These are phyloP conservation scores for Metschnikowia peoriensis DNA, from an alignment of 805 yeast species.

Conservation along the genomic window DNA sequence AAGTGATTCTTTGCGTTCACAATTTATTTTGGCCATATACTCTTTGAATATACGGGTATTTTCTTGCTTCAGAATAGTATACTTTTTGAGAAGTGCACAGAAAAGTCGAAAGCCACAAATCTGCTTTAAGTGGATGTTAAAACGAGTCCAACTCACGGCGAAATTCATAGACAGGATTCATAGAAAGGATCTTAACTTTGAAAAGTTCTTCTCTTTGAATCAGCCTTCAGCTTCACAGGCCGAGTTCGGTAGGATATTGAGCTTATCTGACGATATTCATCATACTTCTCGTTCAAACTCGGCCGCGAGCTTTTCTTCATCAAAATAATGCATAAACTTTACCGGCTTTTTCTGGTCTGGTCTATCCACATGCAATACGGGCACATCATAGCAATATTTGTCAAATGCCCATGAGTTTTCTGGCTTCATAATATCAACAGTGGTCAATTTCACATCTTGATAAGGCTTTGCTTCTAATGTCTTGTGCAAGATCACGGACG, in stretches of 20 bases:
- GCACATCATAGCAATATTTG: conserved; percentile 72
- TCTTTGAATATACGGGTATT: background rate
- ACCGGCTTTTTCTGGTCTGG: conserved; percentile 44
- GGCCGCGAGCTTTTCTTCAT: conserved; percentile 51
- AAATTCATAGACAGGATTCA: too few species aligned
- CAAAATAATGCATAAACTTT: conserved; percentile 67
- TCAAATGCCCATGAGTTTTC: conserved; percentile 67
- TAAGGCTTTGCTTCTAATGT: conserved; percentile 35
- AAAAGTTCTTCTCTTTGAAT: too few species aligned
- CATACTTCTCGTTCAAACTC: conserved; percentile 34
- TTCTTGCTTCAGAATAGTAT: background rate
- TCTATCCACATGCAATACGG: conserved; percentile 68
- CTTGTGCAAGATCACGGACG: conserved; percentile 48
- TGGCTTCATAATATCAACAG: conserved; percentile 58
- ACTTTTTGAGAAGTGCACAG: too few species aligned
- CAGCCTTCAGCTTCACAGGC: too few species aligned
- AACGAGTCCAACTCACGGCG: too few species aligned
- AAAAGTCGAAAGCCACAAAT: too few species aligned
- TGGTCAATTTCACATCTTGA: conserved; percentile 31
- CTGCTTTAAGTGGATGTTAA: too few species aligned
- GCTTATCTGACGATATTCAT: background rate
- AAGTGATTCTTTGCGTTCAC: too few species aligned
- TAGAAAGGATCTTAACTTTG: too few species aligned
- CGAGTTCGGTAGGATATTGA: too few species aligned
- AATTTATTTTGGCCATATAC: background rate